phyloP scores from a whole-genome alignment of 495 filamentous ascomycete species.

The Collariella sp. region DNA sequence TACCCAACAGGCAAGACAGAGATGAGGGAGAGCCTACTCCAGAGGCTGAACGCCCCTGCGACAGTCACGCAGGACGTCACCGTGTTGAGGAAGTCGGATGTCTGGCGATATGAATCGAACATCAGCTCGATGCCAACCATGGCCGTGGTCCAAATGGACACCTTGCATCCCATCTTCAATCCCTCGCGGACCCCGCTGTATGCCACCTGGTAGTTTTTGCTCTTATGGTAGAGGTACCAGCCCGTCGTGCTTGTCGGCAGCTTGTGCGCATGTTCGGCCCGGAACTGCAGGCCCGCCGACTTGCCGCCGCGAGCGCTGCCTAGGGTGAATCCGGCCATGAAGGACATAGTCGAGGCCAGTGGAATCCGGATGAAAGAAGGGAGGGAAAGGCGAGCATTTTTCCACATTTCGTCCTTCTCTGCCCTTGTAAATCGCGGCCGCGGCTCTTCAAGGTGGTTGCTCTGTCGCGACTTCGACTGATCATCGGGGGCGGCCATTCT shows the following conservation, averaged over 20 bases:
- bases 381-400: slow-evolving; percentile 53
- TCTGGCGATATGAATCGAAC: slow-evolving; percentile 66
- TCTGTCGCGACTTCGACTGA: not conserved
- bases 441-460: not conserved
- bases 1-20: not conserved
- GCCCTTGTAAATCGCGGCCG: slow-evolving; percentile 1
- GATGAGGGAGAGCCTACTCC: slow-evolving; percentile 50
- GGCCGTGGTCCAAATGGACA: slow-evolving; percentile 55
- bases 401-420: slow-evolving; percentile 17
- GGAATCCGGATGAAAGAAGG: slow-evolving; percentile 51
- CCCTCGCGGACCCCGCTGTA: slow-evolving; percentile 71
- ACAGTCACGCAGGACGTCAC: slow-evolving; percentile 71
- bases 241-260: slow-evolving; percentile 70
- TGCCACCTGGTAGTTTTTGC: slow-evolving; percentile 80
- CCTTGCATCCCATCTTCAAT: slow-evolving; percentile 59
- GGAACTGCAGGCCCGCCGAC: slow-evolving; percentile 68
- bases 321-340: slow-evolving; percentile 56
- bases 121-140: slow-evolving; percentile 75
- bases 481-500: slow-evolving; percentile 3
- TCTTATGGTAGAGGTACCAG: slow-evolving; percentile 97
- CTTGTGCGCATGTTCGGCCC: slow-evolving; percentile 88
- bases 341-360: slow-evolving; percentile 48
- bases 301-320: slow-evolving; percentile 66
- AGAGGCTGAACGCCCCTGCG: slow-evolving; percentile 76
- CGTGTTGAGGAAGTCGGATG: slow-evolving; percentile 64